A percentile compares a stretch with the other conserved stretches of the same genome.
phyloP scores from a whole-genome alignment of 164 flowering plant species.

The Nymphaea colorata region DNA sequence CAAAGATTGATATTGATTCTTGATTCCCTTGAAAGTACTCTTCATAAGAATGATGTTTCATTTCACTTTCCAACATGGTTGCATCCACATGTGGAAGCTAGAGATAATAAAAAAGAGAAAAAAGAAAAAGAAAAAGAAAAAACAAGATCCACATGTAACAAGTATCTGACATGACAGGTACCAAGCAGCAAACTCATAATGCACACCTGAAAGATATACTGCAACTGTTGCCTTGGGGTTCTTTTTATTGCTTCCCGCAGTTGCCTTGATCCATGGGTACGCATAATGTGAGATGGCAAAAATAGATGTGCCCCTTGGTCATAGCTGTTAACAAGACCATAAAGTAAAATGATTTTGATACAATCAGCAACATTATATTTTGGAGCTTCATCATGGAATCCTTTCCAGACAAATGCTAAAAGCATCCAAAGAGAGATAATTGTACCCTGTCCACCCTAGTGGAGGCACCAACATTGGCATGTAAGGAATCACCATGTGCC shows the following conservation, averaged over 20 bases:
- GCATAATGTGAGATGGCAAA: constrained; percentile 89
- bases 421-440: not conserved
- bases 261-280: constrained; percentile 83
- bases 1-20: too few species aligned
- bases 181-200: not conserved
- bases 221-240: constrained; percentile 42
- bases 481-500: constrained; percentile 64
- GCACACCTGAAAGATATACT: constrained; percentile 71
- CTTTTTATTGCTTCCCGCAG: constrained; percentile 70
- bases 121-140: not conserved
- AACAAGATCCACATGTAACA: not conserved
- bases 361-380: too few species aligned
- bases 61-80: too few species aligned
- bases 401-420: too few species aligned
- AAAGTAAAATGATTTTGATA: not conserved
- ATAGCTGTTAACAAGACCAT: constrained; percentile 36
- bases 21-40: too few species aligned
- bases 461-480: constrained; percentile 72
- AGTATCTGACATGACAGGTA: too few species aligned
- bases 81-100: too few species aligned
- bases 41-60: too few species aligned
- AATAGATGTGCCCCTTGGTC: constrained; percentile 80
- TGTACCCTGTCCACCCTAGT: constrained; percentile 48
- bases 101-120: not conserved
- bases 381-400: too few species aligned